Base-by-base conservation (phyloP, 306 rosid species). In the Rosa chinensis region DNA sequence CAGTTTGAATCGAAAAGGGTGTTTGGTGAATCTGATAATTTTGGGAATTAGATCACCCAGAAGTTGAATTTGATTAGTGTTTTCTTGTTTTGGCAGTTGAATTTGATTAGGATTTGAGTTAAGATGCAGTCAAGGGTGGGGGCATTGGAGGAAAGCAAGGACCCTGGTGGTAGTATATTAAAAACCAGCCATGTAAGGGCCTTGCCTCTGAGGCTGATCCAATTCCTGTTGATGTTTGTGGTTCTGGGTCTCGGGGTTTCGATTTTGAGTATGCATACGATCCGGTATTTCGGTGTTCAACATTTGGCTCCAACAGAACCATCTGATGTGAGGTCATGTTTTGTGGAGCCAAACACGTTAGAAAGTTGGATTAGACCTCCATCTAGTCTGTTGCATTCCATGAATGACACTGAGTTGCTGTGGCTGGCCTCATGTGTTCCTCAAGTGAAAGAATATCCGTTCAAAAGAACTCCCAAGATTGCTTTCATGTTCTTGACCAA, bases 401-500 rank as follows among this genome's bases (percentile, higher is more conserved):
- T 96, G 97, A 96, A 82, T 74, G 99, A 96, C 78, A 73, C 62
- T 6, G 99, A 96, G 35, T 88, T 96, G 70, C 83, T 91, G 37
- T 96, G 99, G 99, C 81, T 93, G 47, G 98, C 98, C 62, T 89
- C 99, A 43, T 80, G 81, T 73, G 88, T 56, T 80, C 89, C 99
- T 7, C 83, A 86, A 80, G 86, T 86, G 14, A 86, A 87, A 77
- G 73, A n/a, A 32, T 90, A 91, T 80, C 99, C 99, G 9, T 90
- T 88, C 66, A 77, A 82, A 74, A 91, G 99, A 88, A 86, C 83
- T 78, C 93, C 91, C 25, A 96, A 91, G 89, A 93, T 96, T 78
- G 99, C 99, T 45, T 96, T 96, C 87, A 96, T 96, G 99, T 96
- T 93, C 88, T 90, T 96, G 89, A 90, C 97, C 2, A 96, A 93